A percentile compares a stretch with the other conserved stretches of the same genome.
These are phyloP conservation scores for Trametes cingulata DNA, from an alignment of 768 basidiomycete genomes.

Conservation along the genomic window DNA sequence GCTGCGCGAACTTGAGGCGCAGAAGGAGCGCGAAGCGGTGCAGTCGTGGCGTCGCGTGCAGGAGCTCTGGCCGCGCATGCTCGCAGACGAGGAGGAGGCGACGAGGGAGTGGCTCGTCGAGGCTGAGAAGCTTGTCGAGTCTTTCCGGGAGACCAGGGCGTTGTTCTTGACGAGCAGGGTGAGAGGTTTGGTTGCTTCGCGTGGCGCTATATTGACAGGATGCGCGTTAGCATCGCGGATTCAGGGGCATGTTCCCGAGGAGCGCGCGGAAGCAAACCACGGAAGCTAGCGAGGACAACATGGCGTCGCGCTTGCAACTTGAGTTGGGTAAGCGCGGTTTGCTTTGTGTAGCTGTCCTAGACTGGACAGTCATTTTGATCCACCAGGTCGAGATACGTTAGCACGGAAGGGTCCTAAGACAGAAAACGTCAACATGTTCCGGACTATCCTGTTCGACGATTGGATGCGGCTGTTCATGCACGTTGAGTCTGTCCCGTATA, in stretches of 20 bases:
- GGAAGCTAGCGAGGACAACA: slow-evolving; percentile 67
- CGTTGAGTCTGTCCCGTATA: slow-evolving; percentile 48
- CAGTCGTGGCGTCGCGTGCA: slow-evolving; percentile 59
- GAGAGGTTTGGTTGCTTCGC: slow-evolving; percentile 23
- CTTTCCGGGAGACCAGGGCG: slow-evolving; percentile 83
- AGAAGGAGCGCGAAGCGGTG: slow-evolving; percentile 65
- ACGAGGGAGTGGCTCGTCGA: slow-evolving; percentile 78
- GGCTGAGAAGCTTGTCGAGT: slow-evolving; percentile 85
- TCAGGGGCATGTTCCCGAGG: slow-evolving; percentile 69
- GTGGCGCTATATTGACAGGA: background rate
- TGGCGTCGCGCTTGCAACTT: slow-evolving; percentile 75
- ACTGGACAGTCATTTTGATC: background rate
- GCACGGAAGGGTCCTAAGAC: slow-evolving; percentile 46
- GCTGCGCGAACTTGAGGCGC: slow-evolving; percentile 59
- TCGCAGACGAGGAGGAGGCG: slow-evolving; percentile 49
- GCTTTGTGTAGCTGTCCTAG: background rate
- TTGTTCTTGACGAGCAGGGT: slow-evolving; percentile 82
- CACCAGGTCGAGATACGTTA: slow-evolving; percentile 57
- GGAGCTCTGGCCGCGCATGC: slow-evolving; percentile 62
- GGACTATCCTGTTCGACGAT: slow-evolving; percentile 78
- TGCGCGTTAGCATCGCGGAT: slow-evolving; percentile 37
- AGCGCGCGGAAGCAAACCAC: slow-evolving; percentile 40
- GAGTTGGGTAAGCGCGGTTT: slow-evolving; percentile 67
- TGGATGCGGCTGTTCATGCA: slow-evolving; percentile 89
- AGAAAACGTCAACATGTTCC: slow-evolving; percentile 64